Percentiles rank a stretch among this genome's conserved stretches.
phyloP scores from a whole-genome alignment of 2,329 filamentous ascomycete species.

The Davidsoniella australis region DNA sequence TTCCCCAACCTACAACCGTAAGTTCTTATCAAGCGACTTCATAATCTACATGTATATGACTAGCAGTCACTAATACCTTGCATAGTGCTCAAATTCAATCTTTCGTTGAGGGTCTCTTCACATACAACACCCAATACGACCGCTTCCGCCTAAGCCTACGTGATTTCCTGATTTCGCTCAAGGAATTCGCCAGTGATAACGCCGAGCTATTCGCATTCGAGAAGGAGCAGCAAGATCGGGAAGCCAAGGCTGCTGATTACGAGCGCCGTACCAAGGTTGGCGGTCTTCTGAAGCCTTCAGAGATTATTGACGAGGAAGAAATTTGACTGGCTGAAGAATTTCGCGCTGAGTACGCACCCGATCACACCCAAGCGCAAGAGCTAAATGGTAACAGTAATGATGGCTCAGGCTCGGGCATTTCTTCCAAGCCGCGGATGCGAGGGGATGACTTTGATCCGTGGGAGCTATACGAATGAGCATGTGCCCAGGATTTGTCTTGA shows the following conservation, averaged over 20 bases:
- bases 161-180: constrained; percentile 92
- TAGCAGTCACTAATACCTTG: constrained; percentile 21
- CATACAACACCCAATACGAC: constrained; percentile 71
- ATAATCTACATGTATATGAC: not conserved
- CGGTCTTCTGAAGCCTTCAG: constrained; percentile 90
- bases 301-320: constrained; percentile 69
- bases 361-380: constrained; percentile 14
- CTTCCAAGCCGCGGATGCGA: constrained; percentile 10
- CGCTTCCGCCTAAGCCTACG: constrained; percentile 92
- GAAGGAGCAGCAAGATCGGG: constrained; percentile 77
- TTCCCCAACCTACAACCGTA: constrained; percentile 87
- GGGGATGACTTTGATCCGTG: constrained; percentile 12
- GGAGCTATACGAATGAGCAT: constrained; percentile 16
- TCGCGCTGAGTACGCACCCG: constrained; percentile 39
- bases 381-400: constrained; percentile 10
- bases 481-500: not conserved
- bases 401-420: constrained; percentile 1
- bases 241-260: constrained; percentile 73
- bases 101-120: constrained; percentile 83
- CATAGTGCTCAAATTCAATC: constrained; percentile 64
- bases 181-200: constrained; percentile 93
- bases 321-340: constrained; percentile 67
- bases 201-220: constrained; percentile 86
- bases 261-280: constrained; percentile 90
- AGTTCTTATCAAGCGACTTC: constrained; percentile 22